Conservation (phyloP, 2,329 filamentous ascomycete genomes). For the Fusarium secorum region DNA sequence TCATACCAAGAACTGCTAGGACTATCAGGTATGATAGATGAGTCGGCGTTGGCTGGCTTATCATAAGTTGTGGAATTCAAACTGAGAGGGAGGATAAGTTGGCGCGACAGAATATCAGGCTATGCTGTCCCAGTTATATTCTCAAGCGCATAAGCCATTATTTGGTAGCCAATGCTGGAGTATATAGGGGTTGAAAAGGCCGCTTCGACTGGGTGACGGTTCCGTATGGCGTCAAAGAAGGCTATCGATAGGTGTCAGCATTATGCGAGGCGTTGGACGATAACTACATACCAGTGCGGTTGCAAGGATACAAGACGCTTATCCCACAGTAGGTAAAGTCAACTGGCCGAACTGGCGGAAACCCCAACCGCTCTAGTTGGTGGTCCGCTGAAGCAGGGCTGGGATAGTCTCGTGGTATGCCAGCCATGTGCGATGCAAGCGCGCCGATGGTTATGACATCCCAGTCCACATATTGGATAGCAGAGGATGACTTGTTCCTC, state of each 20-base stretch:
- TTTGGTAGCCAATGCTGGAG: background rate
- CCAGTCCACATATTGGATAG: background rate
- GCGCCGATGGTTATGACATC: background rate
- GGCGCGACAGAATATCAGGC: background rate
- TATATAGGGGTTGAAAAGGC: background rate
- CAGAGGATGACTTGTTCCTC: background rate
- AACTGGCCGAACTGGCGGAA: background rate
- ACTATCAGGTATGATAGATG: background rate
- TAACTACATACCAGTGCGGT: background rate
- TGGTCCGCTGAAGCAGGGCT: background rate
- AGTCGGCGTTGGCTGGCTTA: background rate
- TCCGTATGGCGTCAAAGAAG: background rate
- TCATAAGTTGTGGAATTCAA: background rate
- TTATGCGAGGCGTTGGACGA: fast-evolving
- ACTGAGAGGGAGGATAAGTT: background rate
- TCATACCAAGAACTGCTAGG: background rate
- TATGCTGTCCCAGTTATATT: background rate
- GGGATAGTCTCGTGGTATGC: background rate
- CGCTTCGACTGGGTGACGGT: background rate
- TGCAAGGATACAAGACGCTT: background rate
- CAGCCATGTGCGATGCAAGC: background rate
- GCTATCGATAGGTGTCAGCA: background rate
- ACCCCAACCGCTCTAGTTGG: background rate
- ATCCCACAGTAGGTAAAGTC: background rate
- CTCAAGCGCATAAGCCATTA: background rate